phyloP scores from a whole-genome alignment of 352 stramenopile species.

The Phytophthora niederhauseri region DNA sequence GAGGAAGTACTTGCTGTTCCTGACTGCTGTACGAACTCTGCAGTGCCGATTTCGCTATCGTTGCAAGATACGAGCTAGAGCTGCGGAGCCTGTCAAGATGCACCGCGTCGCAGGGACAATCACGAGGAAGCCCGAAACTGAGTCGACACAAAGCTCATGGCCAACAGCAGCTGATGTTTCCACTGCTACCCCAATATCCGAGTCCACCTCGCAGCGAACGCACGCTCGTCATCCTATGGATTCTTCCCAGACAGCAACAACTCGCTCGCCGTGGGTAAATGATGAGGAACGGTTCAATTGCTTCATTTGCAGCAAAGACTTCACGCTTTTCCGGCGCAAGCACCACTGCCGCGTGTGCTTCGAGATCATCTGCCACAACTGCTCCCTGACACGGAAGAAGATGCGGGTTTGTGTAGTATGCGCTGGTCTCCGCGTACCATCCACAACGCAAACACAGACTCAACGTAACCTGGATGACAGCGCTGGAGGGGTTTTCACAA shows the following conservation, averaged over 20 bases:
- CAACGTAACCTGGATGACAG: neutral
- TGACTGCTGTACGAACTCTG: constrained; percentile 1
- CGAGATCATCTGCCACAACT: constrained; percentile 23
- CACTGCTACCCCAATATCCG: neutral
- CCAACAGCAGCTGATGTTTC: neutral
- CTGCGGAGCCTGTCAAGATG: neutral
- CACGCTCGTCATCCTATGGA: neutral
- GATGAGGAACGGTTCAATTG: constrained; percentile 17
- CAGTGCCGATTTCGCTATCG: constrained; percentile 21
- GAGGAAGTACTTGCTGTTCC: constrained; percentile 10
- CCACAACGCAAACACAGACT: neutral
- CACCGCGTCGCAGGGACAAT: neutral
- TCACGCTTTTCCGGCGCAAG: constrained; percentile 18
- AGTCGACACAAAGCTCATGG: constrained; percentile 3
- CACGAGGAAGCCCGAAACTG: neutral
- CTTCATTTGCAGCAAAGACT: constrained; percentile 18
- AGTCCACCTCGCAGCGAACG: neutral
- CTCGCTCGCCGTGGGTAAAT: constrained; percentile 13
- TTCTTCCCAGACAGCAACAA: neutral
- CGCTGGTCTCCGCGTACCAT: constrained; percentile 2
- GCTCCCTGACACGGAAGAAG: constrained; percentile 16
- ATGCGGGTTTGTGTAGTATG: constrained; percentile 18
- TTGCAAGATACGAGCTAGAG: neutral
- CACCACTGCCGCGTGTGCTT: constrained; percentile 23
- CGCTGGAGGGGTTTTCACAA: constrained; percentile 1